These are phyloP conservation scores for Nitzschia sp. DNA, from an alignment of 108 stramenopile species.

Conservation along the genomic window DNA sequence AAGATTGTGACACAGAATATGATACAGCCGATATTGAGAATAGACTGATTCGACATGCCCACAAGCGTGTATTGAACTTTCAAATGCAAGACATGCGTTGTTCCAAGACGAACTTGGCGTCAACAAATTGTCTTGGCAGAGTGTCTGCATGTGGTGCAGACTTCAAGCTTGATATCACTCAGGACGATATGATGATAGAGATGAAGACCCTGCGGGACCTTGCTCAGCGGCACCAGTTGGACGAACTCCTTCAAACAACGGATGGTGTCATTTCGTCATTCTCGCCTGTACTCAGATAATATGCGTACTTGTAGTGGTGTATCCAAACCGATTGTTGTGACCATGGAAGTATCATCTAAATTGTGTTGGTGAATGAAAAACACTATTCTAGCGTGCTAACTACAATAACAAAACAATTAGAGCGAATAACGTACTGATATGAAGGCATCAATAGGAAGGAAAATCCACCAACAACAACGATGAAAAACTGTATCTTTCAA, in stretches of 20 bases:
- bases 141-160: conserved; percentile 67
- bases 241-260: conserved; percentile 45
- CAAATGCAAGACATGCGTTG: conserved; percentile 94
- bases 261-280: conserved; percentile 24
- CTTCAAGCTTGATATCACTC: conserved; percentile 74
- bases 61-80: conserved; percentile 75
- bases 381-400: too few species aligned
- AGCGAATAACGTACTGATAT: too few species aligned
- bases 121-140: conserved; percentile 46
- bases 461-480: too few species aligned
- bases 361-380: too few species aligned
- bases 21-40: conserved; percentile 76
- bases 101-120: conserved; percentile 74
- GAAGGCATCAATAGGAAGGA: too few species aligned
- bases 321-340: too few species aligned
- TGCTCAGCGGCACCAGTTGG: conserved; percentile 66
- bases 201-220: conserved; percentile 58
- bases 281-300: too few species aligned
- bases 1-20: conserved; percentile 83
- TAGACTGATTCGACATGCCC: conserved; percentile 75
- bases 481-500: too few species aligned
- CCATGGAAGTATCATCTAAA: too few species aligned
- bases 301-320: too few species aligned
- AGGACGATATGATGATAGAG: conserved; percentile 48
- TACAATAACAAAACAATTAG: too few species aligned